A percentile compares a stretch with the other conserved stretches of the same genome.
Conservation (phyloP, 2,329 filamentous ascomycete genomes). For the Coniochaeta pulveracea region DNA sequence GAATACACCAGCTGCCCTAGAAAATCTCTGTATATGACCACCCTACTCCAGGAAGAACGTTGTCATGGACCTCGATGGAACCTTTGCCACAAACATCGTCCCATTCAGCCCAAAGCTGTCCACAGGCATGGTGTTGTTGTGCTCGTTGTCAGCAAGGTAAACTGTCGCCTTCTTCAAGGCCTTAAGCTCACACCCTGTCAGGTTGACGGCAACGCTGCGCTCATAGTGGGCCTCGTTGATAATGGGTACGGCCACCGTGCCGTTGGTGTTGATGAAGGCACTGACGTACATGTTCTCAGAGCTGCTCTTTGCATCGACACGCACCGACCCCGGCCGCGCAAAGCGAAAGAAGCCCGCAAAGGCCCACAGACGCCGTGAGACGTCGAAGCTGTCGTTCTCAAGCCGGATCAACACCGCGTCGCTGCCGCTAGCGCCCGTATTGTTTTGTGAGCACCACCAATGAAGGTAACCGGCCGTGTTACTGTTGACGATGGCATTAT, state of each 20-base stretch:
- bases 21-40: no score
- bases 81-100: neutral
- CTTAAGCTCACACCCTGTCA: neutral
- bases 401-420: constrained; percentile 1
- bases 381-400: neutral
- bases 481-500: constrained; percentile 2
- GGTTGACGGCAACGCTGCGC: neutral
- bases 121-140: constrained; percentile 1
- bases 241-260: neutral
- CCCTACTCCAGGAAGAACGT: constrained; percentile 2
- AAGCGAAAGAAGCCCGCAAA: neutral
- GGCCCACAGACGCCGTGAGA: neutral
- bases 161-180: neutral
- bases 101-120: neutral
- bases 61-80: neutral
- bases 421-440: neutral
- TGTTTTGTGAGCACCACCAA: constrained; percentile 1
- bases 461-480: constrained; percentile 1
- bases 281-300: neutral
- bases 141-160: constrained; percentile 1
- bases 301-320: neutral
- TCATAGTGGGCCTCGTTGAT: neutral
- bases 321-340: neutral
- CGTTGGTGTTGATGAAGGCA: neutral
- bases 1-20: no score